Conservation (phyloP, 495 filamentous ascomycete species). For the Tuber indicum region DNA sequence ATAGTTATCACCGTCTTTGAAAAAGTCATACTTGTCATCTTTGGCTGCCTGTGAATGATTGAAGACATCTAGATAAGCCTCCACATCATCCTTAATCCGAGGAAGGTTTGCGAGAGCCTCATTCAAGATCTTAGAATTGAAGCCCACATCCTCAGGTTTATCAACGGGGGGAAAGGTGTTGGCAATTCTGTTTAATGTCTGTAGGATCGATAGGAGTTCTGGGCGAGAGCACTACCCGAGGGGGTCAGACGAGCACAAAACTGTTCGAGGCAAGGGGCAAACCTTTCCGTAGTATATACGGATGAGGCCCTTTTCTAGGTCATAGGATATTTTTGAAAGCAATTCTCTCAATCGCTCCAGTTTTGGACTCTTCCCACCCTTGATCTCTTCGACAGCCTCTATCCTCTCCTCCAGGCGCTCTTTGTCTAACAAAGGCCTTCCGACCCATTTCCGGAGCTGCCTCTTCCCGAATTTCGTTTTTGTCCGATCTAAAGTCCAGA, state of each 20-base stretch:
- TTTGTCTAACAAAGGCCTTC: slow-evolving; percentile 78
- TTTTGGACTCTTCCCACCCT: slow-evolving; percentile 56
- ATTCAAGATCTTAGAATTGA: slow-evolving; percentile 63
- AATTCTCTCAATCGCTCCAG: slow-evolving; percentile 68
- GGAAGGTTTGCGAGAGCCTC: slow-evolving; percentile 71
- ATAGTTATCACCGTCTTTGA: slow-evolving; percentile 61
- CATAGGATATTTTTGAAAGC: slow-evolving; percentile 63
- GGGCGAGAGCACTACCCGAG: slow-evolving; percentile 65
- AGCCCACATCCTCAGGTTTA: slow-evolving; percentile 61
- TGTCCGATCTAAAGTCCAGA: slow-evolving; percentile 94
- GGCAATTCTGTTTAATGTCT: slow-evolving; percentile 74
- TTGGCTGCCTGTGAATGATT: slow-evolving; percentile 73
- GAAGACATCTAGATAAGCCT: slow-evolving; percentile 72
- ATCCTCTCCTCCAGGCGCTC: slow-evolving; percentile 72
- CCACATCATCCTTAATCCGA: slow-evolving; percentile 62
- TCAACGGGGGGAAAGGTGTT: slow-evolving; percentile 64
- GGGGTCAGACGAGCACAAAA: background rate
- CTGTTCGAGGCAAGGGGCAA: background rate
- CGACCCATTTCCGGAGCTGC: slow-evolving; percentile 90
- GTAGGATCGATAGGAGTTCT: slow-evolving; percentile 77
- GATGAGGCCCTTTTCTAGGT: slow-evolving; percentile 87
- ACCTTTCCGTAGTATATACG: slow-evolving; percentile 92
- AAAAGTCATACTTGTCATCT: slow-evolving; percentile 92
- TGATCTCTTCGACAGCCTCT: slow-evolving; percentile 80
- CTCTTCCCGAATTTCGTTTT: slow-evolving; percentile 83